Evolutionary conservation across 2,329 filamentous ascomycete genomes (phyloP), one percentile per base, ranked within the genome.

Genomic region (Thelonectria blattea): DNA sequence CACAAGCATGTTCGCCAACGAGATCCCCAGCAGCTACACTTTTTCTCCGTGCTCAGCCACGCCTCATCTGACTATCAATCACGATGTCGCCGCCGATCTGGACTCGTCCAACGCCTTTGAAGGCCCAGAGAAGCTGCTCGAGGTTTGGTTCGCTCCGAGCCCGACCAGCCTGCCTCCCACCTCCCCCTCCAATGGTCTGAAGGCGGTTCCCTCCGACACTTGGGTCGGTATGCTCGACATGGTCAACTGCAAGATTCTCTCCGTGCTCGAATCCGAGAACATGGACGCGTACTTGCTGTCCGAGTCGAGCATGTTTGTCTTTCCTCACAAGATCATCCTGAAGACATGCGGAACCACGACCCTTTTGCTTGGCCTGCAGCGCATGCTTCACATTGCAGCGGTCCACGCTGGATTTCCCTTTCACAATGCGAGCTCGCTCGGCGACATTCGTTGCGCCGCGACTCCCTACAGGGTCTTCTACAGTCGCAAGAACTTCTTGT

Each of bases 281-380:
- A 91, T 98, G 70, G 95, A 99, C 74, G 94, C 95, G 66, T 99
- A 99, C 75, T 87, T 99, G 7, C 85, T 99, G 57, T 99, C 95
- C 65, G 95, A 99, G 80, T 98, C 95, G 42, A 98, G 95, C 90
- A 97, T 99, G 93, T 99, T 99, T 75, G 92, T 99, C 70, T 99
- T 97, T 78, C 93, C 93, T n/a, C 95, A 99, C 86, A 99, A 99
- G 84, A 86, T 99, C 65, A 97, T 99, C 62, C 83, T 99, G 68
- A 99, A 99, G 86, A 99, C 95, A 8, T 99, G 95, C 73, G 95
- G 95, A 62, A 99, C 95, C 22, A 99, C 95, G 14, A 99, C 95
- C 3, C 82, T 99, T 54, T 86, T 99, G 7, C 89, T 91, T 49
- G 95, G 95, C 18, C 85, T 99, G 47, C 92, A 92, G 68, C 92